phyloP scores from a whole-genome alignment of 345 rosid species.

The Nasturtium officinale region DNA sequence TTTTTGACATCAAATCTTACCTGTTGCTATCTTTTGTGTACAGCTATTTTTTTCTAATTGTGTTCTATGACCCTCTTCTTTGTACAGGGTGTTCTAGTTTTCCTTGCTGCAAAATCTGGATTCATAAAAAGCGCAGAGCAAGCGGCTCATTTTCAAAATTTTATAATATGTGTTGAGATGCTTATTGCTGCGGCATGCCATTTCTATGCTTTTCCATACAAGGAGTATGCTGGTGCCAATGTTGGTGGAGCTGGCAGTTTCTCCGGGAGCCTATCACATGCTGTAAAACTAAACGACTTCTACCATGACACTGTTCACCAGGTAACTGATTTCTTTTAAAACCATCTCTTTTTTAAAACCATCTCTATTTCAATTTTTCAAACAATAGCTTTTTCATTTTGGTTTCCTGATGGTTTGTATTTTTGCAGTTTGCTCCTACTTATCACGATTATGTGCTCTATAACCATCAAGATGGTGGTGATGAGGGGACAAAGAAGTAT shows the following conservation, averaged over 20 bases:
- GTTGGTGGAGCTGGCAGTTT: conserved; percentile 74
- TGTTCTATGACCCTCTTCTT: neutral
- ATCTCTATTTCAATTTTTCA: neutral
- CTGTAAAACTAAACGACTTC: conserved; percentile 89
- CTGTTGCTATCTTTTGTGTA: neutral
- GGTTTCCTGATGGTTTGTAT: conserved; percentile 37
- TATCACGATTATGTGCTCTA: conserved; percentile 97
- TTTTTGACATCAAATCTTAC: neutral
- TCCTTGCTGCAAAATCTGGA: conserved; percentile 95
- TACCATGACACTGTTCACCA: conserved; percentile 99
- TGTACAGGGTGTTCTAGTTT: conserved; percentile 89
- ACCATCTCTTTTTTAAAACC: neutral
- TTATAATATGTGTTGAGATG: conserved; percentile 96
- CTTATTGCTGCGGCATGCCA: conserved; percentile 95
- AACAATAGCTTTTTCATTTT: neutral
- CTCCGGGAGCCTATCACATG: conserved; percentile 84
- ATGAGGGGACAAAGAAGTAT: conserved; percentile 86
- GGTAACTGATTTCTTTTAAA: conserved; percentile 44
- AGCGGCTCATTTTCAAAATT: conserved; percentile 89
- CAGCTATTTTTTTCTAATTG: neutral
- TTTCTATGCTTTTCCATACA: conserved; percentile 95
- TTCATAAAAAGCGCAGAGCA: conserved; percentile 70
- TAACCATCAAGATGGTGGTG: conserved; percentile 77
- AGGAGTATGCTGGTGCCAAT: conserved; percentile 98
- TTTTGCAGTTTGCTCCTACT: conserved; percentile 92